phyloP scores from a whole-genome alignment of 768 basidiomycete genomes.

The Leccinum rimulosum region DNA sequence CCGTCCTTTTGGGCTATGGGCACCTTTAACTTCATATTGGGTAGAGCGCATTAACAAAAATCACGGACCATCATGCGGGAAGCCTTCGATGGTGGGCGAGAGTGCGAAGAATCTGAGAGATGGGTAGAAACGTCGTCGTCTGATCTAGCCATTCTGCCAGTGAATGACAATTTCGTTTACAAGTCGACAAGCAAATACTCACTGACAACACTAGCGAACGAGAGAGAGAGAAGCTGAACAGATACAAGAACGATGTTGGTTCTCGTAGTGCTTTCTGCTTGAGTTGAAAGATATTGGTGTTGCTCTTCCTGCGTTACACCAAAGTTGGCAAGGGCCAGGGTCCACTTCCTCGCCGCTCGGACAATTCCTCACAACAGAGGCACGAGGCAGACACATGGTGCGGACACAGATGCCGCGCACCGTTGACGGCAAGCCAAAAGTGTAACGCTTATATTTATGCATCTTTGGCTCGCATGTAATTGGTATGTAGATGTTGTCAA shows the following conservation, averaged over 20 bases:
- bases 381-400: conserved; percentile 25
- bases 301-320: conserved; percentile 2
- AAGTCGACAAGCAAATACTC: conserved; percentile 2
- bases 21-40: conserved; percentile 4
- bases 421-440: not conserved
- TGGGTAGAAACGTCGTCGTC: conserved; percentile 10
- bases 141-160: conserved; percentile 18
- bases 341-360: not conserved
- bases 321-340: not conserved
- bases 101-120: conserved; percentile 9
- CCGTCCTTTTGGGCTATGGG: conserved; percentile 8
- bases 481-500: not conserved
- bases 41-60: not conserved
- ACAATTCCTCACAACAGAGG: conserved; percentile 1
- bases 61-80: conserved; percentile 13
- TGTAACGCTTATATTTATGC: not conserved
- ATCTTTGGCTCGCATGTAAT: not conserved
- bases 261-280: not conserved
- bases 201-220: conserved; percentile 4
- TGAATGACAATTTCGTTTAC: not conserved
- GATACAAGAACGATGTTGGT: not conserved
- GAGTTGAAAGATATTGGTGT: not conserved
- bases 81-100: conserved; percentile 12
- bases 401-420: not conserved
- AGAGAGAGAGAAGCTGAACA: not conserved